These are phyloP conservation scores for Skeletonema marinoi DNA, from an alignment of 108 stramenopile species.

Conservation along the genomic window DNA sequence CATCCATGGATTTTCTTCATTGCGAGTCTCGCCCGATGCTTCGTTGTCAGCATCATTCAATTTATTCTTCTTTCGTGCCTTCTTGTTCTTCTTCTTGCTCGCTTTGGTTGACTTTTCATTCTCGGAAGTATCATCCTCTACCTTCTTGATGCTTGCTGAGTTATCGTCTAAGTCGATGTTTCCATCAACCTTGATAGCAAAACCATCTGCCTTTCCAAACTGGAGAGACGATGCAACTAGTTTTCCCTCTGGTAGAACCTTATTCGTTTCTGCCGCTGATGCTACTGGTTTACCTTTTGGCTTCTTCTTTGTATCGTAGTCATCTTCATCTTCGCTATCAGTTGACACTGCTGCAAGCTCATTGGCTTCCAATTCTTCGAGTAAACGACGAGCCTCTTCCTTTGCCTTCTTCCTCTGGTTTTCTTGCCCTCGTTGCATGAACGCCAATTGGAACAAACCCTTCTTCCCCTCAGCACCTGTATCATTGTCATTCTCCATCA, in stretches of 20 bases:
- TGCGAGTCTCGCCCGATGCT: conserved; percentile 1
- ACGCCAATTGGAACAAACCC: conserved; percentile 89
- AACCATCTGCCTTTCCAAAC: conserved; percentile 75
- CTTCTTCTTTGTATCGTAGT: conserved; percentile 28
- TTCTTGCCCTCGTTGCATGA: conserved; percentile 94
- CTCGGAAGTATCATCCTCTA: conserved; percentile 3
- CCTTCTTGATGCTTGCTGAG: conserved; percentile 18
- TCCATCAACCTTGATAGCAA: conserved; percentile 42
- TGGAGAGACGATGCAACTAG: conserved; percentile 74
- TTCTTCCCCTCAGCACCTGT: conserved; percentile 54
- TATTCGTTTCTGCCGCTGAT: conserved; percentile 70
- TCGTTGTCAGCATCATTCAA: neutral
- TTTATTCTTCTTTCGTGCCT: conserved; percentile 20
- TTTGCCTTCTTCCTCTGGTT: conserved; percentile 82
- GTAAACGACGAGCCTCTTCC: conserved; percentile 84
- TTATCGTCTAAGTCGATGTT: conserved; percentile 10
- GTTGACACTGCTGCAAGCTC: conserved; percentile 51
- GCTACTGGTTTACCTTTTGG: conserved; percentile 50
- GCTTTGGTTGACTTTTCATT: conserved; percentile 11
- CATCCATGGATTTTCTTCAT: conserved; percentile 50
- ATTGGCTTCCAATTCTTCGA: conserved; percentile 90
- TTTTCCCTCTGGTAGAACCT: conserved; percentile 71
- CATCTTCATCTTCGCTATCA: conserved; percentile 50
- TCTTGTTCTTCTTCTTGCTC: conserved; percentile 36
- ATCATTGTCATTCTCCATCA: conserved; percentile 63